A percentile compares a stretch with the other conserved stretches of the same genome.
These are phyloP conservation scores for Didymella glomerata DNA, from an alignment of 2,329 filamentous ascomycete genomes.

Conservation along the genomic window DNA sequence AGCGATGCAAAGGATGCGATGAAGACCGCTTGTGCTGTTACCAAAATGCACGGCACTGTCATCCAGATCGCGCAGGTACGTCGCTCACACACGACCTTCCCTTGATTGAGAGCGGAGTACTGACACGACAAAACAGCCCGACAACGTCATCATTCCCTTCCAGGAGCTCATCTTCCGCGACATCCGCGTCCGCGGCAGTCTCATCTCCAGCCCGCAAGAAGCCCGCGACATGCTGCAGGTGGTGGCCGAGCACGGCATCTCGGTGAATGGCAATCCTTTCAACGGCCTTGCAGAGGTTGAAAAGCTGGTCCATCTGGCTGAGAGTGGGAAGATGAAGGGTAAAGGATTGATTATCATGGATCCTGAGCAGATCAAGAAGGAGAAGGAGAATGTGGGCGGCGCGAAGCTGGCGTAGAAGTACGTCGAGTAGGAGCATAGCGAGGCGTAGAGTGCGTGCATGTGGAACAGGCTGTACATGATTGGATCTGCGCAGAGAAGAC, in stretches of 20 bases:
- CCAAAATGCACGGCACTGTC: slow-evolving; percentile 66
- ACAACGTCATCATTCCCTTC: slow-evolving; percentile 48
- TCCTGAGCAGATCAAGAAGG: slow-evolving; percentile 55
- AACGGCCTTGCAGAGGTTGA: slow-evolving; percentile 62
- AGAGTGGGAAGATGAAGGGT: slow-evolving; percentile 63
- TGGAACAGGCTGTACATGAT: not conserved
- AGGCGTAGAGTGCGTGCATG: not conserved
- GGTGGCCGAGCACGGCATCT: slow-evolving; percentile 58
- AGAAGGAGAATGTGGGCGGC: slow-evolving; percentile 23
- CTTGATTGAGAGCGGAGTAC: no score
- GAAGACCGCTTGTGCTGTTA: slow-evolving; percentile 63
- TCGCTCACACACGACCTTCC: no score
- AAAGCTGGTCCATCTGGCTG: slow-evolving; percentile 60
- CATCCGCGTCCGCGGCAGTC: slow-evolving; percentile 59
- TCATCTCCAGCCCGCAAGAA: slow-evolving; percentile 56
- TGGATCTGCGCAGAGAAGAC: no score
- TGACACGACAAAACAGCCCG: not conserved
- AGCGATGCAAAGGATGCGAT: slow-evolving; percentile 62
- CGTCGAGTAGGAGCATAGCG: not conserved
- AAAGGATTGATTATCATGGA: slow-evolving; percentile 65
- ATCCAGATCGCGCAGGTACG: slow-evolving; percentile 65
- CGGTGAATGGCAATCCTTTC: slow-evolving; percentile 62
- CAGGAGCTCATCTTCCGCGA: slow-evolving; percentile 63
- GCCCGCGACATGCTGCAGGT: slow-evolving; percentile 59
- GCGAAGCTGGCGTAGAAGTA: not conserved